A percentile compares a stretch with the other conserved stretches of the same genome.
Evolutionary conservation across 257 asterid genomes (phyloP).

Genomic region (Petunia secreta): DNA sequence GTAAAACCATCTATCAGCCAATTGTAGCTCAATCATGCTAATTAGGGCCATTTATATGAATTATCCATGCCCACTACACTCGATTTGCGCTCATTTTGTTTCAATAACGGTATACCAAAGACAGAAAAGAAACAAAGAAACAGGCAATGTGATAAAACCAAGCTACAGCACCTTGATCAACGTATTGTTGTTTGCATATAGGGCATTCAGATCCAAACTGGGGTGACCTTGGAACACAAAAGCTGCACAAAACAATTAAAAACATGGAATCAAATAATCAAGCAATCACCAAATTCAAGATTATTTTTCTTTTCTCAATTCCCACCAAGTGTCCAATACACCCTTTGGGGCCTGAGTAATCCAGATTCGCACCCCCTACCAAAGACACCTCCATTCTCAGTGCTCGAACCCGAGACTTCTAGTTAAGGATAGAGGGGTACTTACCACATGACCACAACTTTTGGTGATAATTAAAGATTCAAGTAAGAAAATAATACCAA

Average conservation of each 20-base stretch:
- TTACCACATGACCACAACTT: not conserved
- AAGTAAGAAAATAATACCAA: no score
- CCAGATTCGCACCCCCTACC: not conserved
- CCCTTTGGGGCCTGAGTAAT: not conserved
- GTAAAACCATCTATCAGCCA: no score
- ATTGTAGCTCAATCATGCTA: no score
- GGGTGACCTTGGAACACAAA: slow-evolving; percentile 42
- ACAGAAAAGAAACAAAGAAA: not conserved
- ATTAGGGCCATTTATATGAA: no score
- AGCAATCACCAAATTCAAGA: not conserved
- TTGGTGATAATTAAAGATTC: not conserved
- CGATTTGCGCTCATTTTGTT: not conserved
- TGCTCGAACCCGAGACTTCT: not conserved
- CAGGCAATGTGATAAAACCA: not conserved
- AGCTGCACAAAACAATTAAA: slow-evolving; percentile 37
- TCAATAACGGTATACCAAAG: not conserved
- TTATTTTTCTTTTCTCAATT: not conserved
- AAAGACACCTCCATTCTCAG: not conserved
- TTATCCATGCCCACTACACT: no score
- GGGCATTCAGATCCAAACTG: slow-evolving; percentile 56
- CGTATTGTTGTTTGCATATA: slow-evolving; percentile 53
- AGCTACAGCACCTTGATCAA: slow-evolving; percentile 46
- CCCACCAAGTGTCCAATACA: not conserved
- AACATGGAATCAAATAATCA: not conserved
- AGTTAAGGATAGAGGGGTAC: not conserved